Evolutionary conservation across 2,329 filamentous ascomycete species (phyloP).

Genomic region (Calonectria leucothoes): DNA sequence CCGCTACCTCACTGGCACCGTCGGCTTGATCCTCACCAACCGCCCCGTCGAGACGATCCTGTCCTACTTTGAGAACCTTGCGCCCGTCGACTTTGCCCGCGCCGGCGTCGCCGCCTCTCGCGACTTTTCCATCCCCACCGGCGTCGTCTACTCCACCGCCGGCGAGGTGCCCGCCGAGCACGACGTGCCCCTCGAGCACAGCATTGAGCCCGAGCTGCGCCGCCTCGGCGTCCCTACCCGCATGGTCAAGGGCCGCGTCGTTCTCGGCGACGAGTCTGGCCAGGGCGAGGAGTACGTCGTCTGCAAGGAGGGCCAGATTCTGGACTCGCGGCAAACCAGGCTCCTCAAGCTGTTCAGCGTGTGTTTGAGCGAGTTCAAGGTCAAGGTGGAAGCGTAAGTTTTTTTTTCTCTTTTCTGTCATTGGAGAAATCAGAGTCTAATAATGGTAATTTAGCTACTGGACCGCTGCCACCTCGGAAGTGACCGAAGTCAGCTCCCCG

Average conservation of each 20-base stretch:
- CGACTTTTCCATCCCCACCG: conserved; percentile 83
- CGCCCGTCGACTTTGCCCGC: conserved; percentile 89
- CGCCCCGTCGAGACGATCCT: conserved; percentile 75
- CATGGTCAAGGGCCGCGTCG: conserved; percentile 88
- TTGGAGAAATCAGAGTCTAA: too few species aligned
- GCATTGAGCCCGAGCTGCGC: conserved; percentile 89
- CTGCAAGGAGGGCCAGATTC: conserved; percentile 84
- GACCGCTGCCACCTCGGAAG: conserved; percentile 67
- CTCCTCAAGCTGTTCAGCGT: conserved; percentile 94
- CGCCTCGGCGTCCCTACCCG: conserved; percentile 90
- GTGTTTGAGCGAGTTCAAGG: conserved; percentile 89
- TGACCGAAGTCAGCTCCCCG: conserved; percentile 64
- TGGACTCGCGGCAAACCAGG: conserved; percentile 93
- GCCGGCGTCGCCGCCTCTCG: conserved; percentile 82
- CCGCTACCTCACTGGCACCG: conserved; percentile 79
- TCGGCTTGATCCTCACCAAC: conserved; percentile 92
- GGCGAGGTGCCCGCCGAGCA: conserved; percentile 84
- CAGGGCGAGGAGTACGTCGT: conserved; percentile 74
- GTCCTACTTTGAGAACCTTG: conserved; percentile 78
- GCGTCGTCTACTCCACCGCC: conserved; percentile 82
- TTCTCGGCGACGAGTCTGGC: conserved; percentile 71
- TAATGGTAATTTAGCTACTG: conserved; percentile 69
- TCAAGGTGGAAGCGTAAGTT: conserved; percentile 79
- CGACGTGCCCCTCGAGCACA: conserved; percentile 89
- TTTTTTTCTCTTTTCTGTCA: background rate